Percentiles rank a stretch among this genome's conserved stretches.
Conservation (phyloP, 257 asterid species). For the Rauvolfia tetraphylla region DNA sequence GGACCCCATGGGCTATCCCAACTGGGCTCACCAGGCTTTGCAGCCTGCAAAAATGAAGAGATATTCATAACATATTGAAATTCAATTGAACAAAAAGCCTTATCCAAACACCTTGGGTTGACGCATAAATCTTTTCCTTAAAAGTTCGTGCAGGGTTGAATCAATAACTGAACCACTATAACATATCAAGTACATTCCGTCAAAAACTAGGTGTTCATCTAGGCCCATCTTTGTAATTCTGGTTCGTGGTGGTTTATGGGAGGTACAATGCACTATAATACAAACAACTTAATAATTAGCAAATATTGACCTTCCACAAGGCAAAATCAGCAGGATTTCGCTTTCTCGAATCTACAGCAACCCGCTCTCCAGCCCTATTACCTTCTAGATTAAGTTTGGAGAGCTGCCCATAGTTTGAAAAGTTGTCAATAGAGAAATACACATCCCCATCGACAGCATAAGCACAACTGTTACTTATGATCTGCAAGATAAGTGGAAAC, state of each 20-base stretch:
- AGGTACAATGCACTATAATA: background rate
- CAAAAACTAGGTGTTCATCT: background rate
- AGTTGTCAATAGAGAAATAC: constrained; percentile 64
- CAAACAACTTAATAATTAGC: background rate
- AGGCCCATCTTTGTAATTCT: background rate
- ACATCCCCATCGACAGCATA: constrained; percentile 71
- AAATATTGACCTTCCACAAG: constrained; percentile 66
- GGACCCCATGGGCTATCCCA: constrained; percentile 98
- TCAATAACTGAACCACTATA: background rate
- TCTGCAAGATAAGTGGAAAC: constrained; percentile 29
- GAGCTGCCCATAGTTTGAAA: constrained; percentile 64
- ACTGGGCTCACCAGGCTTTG: constrained; percentile 81
- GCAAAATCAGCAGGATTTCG: constrained; percentile 86
- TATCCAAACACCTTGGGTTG: background rate
- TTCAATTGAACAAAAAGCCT: background rate
- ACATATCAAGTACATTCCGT: background rate
- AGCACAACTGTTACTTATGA: constrained; percentile 60
- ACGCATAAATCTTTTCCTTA: background rate
- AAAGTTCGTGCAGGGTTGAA: background rate
- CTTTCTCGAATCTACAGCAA: constrained; percentile 75
- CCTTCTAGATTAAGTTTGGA: constrained; percentile 73
- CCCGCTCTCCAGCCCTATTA: constrained; percentile 73
- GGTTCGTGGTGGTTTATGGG: background rate
- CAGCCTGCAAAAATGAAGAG: constrained; percentile 49
- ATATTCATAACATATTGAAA: background rate